These are phyloP conservation scores for Cryptococcus sp. DNA, from an alignment of 1,284 basidiomycete genomes.

Conservation along the genomic window DNA sequence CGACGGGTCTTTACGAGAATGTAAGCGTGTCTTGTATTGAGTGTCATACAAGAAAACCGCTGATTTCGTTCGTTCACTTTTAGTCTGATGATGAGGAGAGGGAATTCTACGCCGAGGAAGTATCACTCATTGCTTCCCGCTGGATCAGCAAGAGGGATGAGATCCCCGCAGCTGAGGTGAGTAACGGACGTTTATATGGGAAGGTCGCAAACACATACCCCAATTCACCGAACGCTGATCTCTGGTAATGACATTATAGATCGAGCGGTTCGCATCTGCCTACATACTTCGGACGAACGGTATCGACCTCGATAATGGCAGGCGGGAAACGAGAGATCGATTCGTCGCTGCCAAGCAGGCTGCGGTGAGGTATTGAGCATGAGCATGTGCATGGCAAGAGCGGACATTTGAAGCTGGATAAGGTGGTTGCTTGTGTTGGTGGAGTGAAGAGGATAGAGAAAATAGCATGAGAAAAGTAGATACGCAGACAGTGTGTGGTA, in stretches of 20 bases:
- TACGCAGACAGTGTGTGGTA: no score
- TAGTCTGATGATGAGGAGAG: slow-evolving; percentile 32
- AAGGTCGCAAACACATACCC: no score
- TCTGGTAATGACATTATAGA: slow-evolving; percentile 13
- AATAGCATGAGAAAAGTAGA: no score
- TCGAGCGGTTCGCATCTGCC: slow-evolving; percentile 43
- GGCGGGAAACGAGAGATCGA: slow-evolving; percentile 30
- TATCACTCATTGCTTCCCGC: slow-evolving; percentile 29
- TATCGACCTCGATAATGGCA: slow-evolving; percentile 22
- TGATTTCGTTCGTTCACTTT: not conserved
- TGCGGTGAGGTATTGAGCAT: slow-evolving; percentile 29
- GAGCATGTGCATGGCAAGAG: no score
- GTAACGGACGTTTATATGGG: not conserved
- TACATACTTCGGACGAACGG: slow-evolving; percentile 36
- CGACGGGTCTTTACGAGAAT: slow-evolving; percentile 37
- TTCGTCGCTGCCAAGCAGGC: slow-evolving; percentile 38
- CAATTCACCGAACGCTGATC: no score
- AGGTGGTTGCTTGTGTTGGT: no score
- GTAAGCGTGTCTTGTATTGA: slow-evolving; percentile 15
- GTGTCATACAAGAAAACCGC: not conserved
- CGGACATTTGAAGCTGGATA: no score
- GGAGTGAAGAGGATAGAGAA: no score
- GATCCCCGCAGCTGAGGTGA: slow-evolving; percentile 44
- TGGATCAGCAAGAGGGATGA: slow-evolving; percentile 31
- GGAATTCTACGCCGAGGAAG: slow-evolving; percentile 48